Conservation (phyloP, 169 alveolate genomes). For the Hammondia hammondi region DNA sequence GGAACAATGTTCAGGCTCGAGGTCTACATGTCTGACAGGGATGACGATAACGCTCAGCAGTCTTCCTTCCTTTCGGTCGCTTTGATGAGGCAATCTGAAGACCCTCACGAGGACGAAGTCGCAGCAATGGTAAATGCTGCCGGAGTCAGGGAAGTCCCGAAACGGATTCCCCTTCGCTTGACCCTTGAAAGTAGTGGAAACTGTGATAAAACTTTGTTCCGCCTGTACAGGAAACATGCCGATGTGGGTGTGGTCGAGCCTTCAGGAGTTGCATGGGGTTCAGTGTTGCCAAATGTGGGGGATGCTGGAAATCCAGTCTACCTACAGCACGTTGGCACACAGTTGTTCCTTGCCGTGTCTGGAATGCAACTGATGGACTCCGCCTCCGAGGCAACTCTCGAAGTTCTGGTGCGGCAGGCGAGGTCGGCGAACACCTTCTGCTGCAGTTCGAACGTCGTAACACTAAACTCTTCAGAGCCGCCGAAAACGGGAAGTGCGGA, state of each 20-base stretch:
- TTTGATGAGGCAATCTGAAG: not conserved
- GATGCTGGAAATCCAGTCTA: not conserved
- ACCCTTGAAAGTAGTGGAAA: not conserved
- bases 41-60: not conserved
- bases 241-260: no score
- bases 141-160: not conserved
- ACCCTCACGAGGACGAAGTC: no score
- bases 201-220: not conserved
- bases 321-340: not conserved
- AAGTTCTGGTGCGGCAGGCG: not conserved
- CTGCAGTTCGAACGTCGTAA: not conserved
- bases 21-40: not conserved
- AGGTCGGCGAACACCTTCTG: not conserved
- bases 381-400: not conserved
- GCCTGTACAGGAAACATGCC: not conserved
- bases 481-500: not conserved
- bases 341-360: not conserved
- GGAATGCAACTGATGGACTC: not conserved
- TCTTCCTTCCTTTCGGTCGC: not conserved
- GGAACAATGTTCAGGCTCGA: not conserved
- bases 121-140: no score
- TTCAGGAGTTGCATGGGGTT: no score
- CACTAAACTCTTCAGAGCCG: not conserved
- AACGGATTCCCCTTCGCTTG: not conserved
- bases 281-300: no score